phyloP scores from a whole-genome alignment of 208 protist genomes.

The Porcisia deanei region DNA sequence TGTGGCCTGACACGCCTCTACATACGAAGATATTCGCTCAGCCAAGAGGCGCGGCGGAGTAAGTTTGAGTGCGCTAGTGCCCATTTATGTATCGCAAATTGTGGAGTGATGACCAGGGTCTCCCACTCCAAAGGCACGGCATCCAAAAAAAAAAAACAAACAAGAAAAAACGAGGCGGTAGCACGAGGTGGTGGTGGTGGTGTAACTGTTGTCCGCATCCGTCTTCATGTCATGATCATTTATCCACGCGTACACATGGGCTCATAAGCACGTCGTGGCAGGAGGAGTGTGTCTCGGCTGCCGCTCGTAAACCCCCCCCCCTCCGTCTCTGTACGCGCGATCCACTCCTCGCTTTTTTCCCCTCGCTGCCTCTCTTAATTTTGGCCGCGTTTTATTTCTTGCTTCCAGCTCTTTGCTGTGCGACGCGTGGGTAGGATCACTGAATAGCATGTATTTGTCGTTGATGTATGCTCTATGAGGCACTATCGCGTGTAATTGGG shows the following conservation, averaged over 20 bases:
- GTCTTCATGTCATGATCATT: not conserved
- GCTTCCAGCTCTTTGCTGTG: not conserved
- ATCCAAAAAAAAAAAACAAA: not conserved
- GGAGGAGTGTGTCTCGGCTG: not conserved
- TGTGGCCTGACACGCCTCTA: not conserved
- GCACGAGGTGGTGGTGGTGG: no score
- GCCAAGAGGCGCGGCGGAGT: not conserved
- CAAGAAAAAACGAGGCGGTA: no score
- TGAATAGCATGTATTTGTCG: not conserved
- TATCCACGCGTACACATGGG: not conserved
- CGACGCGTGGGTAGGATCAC: not conserved
- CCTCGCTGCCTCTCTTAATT: not conserved
- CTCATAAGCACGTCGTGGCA: not conserved
- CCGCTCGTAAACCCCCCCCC: not conserved
- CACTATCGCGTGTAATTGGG: constrained; percentile 57
- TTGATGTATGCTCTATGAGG: constrained; percentile 80
- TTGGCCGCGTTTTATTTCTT: not conserved
- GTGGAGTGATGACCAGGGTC: not conserved
- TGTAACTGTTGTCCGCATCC: no score
- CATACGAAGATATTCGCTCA: not conserved
- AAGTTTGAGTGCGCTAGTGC: not conserved
- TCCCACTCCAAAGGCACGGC: not conserved
- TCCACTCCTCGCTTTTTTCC: not conserved
- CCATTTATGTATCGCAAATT: not conserved
- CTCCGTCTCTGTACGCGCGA: no score